These are phyloP conservation scores for Penicillium sp. DNA, from an alignment of 2,329 filamentous ascomycete species.

Conservation along the genomic window DNA sequence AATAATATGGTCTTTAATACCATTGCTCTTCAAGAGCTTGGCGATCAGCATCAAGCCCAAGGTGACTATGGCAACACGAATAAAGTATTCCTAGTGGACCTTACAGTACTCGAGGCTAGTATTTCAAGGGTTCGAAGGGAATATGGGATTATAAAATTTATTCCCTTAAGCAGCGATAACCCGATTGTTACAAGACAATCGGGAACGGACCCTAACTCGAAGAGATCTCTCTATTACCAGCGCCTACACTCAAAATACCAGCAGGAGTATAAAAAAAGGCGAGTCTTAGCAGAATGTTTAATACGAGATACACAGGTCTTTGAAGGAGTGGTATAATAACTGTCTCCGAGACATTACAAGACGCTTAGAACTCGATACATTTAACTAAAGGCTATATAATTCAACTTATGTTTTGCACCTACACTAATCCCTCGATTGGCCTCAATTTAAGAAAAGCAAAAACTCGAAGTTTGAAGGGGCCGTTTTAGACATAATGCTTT, in stretches of 20 bases:
- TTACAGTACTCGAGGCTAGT: neutral
- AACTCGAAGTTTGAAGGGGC: too few species aligned
- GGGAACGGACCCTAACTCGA: neutral
- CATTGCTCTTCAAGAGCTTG: neutral
- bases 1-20: neutral
- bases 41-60: neutral
- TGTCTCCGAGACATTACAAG: too few species aligned
- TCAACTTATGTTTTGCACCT: too few species aligned
- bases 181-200: neutral
- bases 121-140: neutral
- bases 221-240: conserved; percentile 3
- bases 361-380: too few species aligned
- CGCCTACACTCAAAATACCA: neutral
- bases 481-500: too few species aligned
- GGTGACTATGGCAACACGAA: neutral
- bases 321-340: too few species aligned
- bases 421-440: too few species aligned
- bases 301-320: too few species aligned
- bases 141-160: neutral
- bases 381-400: too few species aligned
- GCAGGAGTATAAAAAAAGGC: neutral
- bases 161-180: conserved; percentile 1
- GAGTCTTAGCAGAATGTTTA: neutral
- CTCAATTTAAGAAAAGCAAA: too few species aligned
- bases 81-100: neutral